Base-by-base conservation (phyloP, 257 asterid genomes). In the Parsonsia alboflavescens region DNA sequence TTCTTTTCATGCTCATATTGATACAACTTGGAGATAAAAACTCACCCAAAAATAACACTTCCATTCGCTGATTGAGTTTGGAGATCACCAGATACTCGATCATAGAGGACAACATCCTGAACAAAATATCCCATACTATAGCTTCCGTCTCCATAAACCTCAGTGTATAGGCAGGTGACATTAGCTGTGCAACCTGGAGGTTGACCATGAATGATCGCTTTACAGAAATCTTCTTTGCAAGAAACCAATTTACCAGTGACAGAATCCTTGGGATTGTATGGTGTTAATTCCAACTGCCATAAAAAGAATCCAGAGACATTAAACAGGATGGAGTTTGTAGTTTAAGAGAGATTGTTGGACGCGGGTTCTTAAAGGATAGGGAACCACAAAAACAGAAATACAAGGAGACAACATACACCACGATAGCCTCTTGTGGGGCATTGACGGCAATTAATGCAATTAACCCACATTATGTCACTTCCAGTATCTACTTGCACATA, bases 401-500 rank as follows among this genome's bases (percentile, higher is more conserved):
- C 1, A 56, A 80, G 57, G 59, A 79, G 86, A 67, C 71, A 77
- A n/a, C 98, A 74, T 95, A 95, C 99, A 72, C 86, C 99, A 80
- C 77, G 96, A 85, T 92, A 95, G 79, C 99, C 99, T 83, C 89
- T 89, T 72, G 81, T 80, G 49, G 99, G 97, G 83, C 99, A 95
- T 73, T 88, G 86, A 21, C 19, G 90, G 86, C 99, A 95, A 79
- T 89, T 93, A 77, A 92, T 82, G 83, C 99, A 95, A 88, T 92
- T 92, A 77, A 95, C 92, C 98, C 99, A 95, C 82, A 91, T 92
- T 79, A 95, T 90, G 82, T 92, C 99, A 73, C 92, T 94, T 73
- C 99, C 99, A 0, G 99, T 94, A 85, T 94, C 99, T 71, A 94
- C 98, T 88, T 94, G 99, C 81, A 94, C 98, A 87, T 90, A 90